These are phyloP conservation scores for Aspergillus awamori DNA, from an alignment of 2,329 filamentous ascomycete genomes.

Conservation along the genomic window DNA sequence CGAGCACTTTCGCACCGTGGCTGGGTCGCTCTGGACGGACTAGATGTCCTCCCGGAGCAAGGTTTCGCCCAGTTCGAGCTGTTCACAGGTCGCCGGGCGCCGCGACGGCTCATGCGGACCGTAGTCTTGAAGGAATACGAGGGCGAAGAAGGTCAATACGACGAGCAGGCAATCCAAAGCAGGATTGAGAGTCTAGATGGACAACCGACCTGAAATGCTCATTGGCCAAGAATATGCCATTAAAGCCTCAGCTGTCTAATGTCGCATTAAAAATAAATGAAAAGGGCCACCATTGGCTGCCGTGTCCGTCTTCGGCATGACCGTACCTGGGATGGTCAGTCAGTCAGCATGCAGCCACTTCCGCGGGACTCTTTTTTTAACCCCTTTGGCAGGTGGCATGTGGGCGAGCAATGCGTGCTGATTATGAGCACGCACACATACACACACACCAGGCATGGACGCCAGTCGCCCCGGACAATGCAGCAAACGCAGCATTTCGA, in stretches of 20 bases:
- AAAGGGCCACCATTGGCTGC: background rate
- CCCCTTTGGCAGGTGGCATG: too few relatives aligned
- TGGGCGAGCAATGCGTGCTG: too few relatives aligned
- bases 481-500: too few relatives aligned
- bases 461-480: too few relatives aligned
- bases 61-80: conserved; percentile 46
- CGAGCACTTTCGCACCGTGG: conserved; percentile 40
- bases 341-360: too few relatives aligned
- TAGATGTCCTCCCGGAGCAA: conserved; percentile 45
- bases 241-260: too few relatives aligned
- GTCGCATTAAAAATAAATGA: too few relatives aligned
- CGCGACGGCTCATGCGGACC: conserved; percentile 41
- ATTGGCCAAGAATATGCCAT: background rate
- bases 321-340: background rate
- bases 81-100: conserved; percentile 43
- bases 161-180: conserved; percentile 32
- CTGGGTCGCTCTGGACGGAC: conserved; percentile 45
- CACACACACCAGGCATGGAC: too few relatives aligned
- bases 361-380: too few relatives aligned
- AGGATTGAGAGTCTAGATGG: conserved; percentile 37
- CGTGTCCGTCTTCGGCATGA: background rate
- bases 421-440: too few relatives aligned
- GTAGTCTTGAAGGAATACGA: conserved; percentile 41
- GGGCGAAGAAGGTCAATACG: conserved; percentile 38
- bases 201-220: conserved; percentile 31